These are phyloP conservation scores for Debaryomycetaceae sp. DNA, from an alignment of 1,139 yeast genomes.

Conservation along the genomic window DNA sequence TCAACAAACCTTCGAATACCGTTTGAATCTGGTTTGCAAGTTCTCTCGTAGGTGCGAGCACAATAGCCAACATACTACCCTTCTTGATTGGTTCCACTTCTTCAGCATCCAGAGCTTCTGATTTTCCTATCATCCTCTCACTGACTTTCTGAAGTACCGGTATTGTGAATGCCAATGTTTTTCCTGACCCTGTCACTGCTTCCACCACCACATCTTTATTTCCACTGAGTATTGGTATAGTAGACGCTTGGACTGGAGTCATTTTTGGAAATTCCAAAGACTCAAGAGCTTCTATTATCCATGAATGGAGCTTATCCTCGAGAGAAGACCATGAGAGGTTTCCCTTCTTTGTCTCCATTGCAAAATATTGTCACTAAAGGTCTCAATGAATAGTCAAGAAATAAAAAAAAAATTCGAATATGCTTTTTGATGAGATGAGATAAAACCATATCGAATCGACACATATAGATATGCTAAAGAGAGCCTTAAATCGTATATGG, in stretches of 20 bases:
- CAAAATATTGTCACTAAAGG: conserved; percentile 1
- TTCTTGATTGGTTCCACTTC: conserved; percentile 35
- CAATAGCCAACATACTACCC: conserved; percentile 69
- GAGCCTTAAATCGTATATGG: conserved; percentile 16
- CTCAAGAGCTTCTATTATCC: conserved; percentile 59
- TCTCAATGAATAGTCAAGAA: conserved; percentile 2
- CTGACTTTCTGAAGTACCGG: conserved; percentile 73
- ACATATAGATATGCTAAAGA: conserved; percentile 18
- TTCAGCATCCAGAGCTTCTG: conserved; percentile 18
- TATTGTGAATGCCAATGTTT: conserved; percentile 80
- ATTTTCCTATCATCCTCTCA: conserved; percentile 16
- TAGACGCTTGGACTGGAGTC: conserved; percentile 98
- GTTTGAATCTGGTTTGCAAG: conserved; percentile 76
- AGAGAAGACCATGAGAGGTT: conserved; percentile 40
- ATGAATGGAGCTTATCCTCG: conserved; percentile 35
- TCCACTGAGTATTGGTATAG: conserved; percentile 81
- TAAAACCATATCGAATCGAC: neutral
- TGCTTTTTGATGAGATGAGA: conserved; percentile 5
- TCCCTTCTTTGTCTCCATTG: conserved; percentile 29
- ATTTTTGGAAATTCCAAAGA: conserved; percentile 74
- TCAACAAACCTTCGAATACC: conserved; percentile 61
- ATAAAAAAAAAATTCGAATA: conserved; percentile 9
- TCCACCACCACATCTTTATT: conserved; percentile 96
- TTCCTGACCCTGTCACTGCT: conserved; percentile 96
- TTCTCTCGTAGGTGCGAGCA: conserved; percentile 90